Base-by-base conservation (phyloP, 2,329 filamentous ascomycete genomes). In the Fusarium humuli region DNA sequence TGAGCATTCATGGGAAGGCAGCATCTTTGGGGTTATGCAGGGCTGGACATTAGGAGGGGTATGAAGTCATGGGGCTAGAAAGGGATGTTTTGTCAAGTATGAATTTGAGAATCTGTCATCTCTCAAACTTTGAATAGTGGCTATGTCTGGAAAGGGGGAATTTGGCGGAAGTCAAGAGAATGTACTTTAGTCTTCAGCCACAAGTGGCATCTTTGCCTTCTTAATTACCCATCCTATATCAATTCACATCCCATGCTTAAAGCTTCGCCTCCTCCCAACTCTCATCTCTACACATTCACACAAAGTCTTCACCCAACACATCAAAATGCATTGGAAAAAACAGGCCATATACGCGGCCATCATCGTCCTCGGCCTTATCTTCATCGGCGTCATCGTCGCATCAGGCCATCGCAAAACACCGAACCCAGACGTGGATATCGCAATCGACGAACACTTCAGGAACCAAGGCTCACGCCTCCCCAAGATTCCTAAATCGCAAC, bases 21-120 rank as follows among this genome's bases (percentile, higher is more conserved):
- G 63, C 9, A 71, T 68, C 7, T 27, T 70, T 2, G 67, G 67
- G 0, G 44, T 60, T 2, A 61, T 61, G 5, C 34, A 61, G 5
- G 45, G 57, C 2, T 32, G 29, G 1, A 2, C 22, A 7, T 7
- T 18, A 12, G 27, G 18, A 27, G 25, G 25, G 25, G 11, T 12
- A 29, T 29, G 27, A 29, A 29, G 27, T 12, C 27, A 29, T 6
- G 11, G 27, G 25, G 25, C 25, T 27, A 27, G 25, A 27, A 27
- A 27, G 25, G 34, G 34, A n/a, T 18, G 32, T 3, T 37, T 9
- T 18, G 32, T 37, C 8, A 34, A 1, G 32, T 29, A 29, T 11
- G 11, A 11, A 11, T 34, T 9, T 18, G 32, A 9, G 32, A 18
- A 34, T 18, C 18, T 37, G 3, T n/a, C 34, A 37, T 37, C 6